Evolutionary conservation across 2,329 filamentous ascomycete genomes (phyloP), one percentile per base, ranked within the genome.

Genomic region (Raffaelea arxii): DNA sequence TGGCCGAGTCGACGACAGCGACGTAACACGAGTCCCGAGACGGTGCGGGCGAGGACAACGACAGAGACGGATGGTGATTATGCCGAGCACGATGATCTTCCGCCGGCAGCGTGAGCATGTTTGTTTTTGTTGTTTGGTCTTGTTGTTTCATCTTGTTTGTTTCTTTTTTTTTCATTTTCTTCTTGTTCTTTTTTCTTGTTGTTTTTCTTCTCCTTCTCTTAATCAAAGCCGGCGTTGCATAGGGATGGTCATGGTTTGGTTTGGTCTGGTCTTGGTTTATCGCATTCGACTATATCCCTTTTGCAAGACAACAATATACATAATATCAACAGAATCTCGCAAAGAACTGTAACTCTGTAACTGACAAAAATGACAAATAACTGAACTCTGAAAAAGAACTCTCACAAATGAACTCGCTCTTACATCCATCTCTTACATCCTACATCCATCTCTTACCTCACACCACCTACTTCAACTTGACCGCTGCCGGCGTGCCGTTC

Each of bases 1-100:
- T 55, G 7, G 32, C 19, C 59, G 14, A 56, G 59, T 30, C 61
- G 56, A 48, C 59, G 53, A 47, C 56, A 50, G 47, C 56, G 46
- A 23, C 37, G 46, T 10, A 50, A 45, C 41, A 43, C 41, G 38
- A 46, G 43, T 18, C 41, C 44, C 2, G 50, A 49, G 36, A 37
- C 40, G 6, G 44, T 16, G 14, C 21, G 38, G 24, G 21, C 16
- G 32, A 6, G 30, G 27, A 18, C 22, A 27, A 25, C 40, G 32
- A 18, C 6, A 12, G 19, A 36, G 32, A 36, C 32, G 16, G 32
- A 9, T 10, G 27, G 10, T 10, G 27, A 32, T 16, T 32, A 32
- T 32, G 27, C 9, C 16, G 9, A 9, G 9, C 27, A 32, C 27
- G 32, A 36, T 18, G 14, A 16, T 18, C 14, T 36, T 12, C 32